These are phyloP conservation scores for Ulota crispa DNA, from an alignment of 225 moss, liverwort and hornwort species.

Conservation along the genomic window DNA sequence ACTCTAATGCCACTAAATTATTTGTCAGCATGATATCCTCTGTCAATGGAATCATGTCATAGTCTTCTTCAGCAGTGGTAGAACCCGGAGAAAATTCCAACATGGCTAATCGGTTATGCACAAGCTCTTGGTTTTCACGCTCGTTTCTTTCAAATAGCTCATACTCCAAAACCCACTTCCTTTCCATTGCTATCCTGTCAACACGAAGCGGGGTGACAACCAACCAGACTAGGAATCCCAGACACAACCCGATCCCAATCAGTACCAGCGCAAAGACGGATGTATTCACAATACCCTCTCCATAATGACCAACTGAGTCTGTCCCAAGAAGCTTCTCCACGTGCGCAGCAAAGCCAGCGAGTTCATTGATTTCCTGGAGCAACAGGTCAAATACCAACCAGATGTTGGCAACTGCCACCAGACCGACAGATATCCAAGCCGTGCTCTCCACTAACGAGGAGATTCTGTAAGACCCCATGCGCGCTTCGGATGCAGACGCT, in stretches of 20 bases:
- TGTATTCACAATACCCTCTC: slow-evolving; percentile 45
- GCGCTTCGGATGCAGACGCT: slow-evolving; percentile 73
- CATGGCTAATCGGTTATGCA: neutral
- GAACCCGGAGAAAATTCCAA: slow-evolving; percentile 20
- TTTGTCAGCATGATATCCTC: slow-evolving; percentile 24
- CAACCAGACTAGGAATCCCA: slow-evolving; percentile 48
- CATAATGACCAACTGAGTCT: slow-evolving; percentile 42
- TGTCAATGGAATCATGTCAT: slow-evolving; percentile 27
- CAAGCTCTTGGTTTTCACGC: slow-evolving; percentile 24
- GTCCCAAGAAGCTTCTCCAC: slow-evolving; percentile 49
- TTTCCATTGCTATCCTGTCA: slow-evolving; percentile 53
- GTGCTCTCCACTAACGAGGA: slow-evolving; percentile 60
- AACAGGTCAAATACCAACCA: slow-evolving; percentile 80
- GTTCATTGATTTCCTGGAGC: slow-evolving; percentile 77
- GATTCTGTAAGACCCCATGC: slow-evolving; percentile 73
- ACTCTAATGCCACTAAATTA: slow-evolving; percentile 39
- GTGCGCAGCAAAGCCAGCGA: slow-evolving; percentile 55
- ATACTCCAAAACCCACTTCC: slow-evolving; percentile 56
- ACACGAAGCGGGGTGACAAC: slow-evolving; percentile 50
- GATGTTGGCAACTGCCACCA: slow-evolving; percentile 61
- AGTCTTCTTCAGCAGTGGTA: slow-evolving; percentile 16
- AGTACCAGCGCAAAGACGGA: slow-evolving; percentile 41
- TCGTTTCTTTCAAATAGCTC: slow-evolving; percentile 43
- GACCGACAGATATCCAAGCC: slow-evolving; percentile 67
- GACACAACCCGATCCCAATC: slow-evolving; percentile 35